Evolutionary conservation across 768 basidiomycete species (phyloP).

Genomic region (Kwoniella heveanensis): DNA sequence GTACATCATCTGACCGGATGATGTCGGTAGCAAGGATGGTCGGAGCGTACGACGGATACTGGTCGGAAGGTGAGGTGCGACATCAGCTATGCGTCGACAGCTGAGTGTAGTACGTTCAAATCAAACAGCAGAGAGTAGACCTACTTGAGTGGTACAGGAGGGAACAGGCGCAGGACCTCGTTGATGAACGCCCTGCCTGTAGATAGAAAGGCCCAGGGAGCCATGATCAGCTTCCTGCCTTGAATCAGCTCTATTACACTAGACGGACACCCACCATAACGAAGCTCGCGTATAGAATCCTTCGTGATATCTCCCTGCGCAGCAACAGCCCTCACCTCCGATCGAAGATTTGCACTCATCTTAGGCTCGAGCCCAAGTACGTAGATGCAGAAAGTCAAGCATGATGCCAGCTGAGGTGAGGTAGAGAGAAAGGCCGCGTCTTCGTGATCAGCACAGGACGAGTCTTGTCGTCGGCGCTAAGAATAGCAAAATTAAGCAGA

Average conservation of each 20-base stretch:
- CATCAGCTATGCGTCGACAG: too few relatives aligned
- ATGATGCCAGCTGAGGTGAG: constrained; percentile 64
- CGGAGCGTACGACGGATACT: constrained; percentile 48
- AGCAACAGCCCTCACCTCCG: constrained; percentile 66
- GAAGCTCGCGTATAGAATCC: constrained; percentile 65
- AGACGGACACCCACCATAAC: constrained; percentile 63
- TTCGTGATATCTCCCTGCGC: constrained; percentile 62
- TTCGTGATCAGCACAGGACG: too few relatives aligned
- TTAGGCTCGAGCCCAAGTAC: constrained; percentile 69
- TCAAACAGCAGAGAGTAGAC: background rate
- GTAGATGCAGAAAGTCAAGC: constrained; percentile 71
- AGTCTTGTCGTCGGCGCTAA: too few relatives aligned
- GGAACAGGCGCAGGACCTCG: constrained; percentile 75
- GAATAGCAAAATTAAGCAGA: too few relatives aligned
- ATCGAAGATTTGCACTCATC: constrained; percentile 62
- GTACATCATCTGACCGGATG: constrained; percentile 31
- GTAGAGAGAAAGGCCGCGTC: too few relatives aligned
- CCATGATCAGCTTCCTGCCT: background rate
- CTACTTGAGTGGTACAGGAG: constrained; percentile 72
- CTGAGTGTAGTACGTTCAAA: background rate
- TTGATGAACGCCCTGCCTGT: constrained; percentile 66
- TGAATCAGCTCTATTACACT: background rate
- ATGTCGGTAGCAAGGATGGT: constrained; percentile 41
- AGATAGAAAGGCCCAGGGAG: too few relatives aligned
- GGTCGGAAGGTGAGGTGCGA: background rate